phyloP scores from a whole-genome alignment of 1,139 yeast species.

The Lodderomyces margitis region DNA sequence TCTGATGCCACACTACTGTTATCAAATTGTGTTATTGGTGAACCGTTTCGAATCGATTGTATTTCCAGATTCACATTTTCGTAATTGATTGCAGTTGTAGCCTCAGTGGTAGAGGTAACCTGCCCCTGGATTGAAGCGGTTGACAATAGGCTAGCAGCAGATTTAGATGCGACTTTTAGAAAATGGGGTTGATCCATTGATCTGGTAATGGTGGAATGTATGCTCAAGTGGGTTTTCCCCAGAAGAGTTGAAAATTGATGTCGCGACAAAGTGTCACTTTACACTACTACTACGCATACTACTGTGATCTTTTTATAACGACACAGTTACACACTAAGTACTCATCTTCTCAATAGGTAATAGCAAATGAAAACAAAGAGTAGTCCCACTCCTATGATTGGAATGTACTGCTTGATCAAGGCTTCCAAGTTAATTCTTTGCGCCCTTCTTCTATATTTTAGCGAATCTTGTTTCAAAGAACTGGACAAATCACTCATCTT shows the following conservation, averaged over 20 bases:
- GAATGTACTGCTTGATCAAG: slow-evolving; percentile 83
- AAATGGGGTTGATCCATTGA: slow-evolving; percentile 7
- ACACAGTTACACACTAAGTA: no score
- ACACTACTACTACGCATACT: no score
- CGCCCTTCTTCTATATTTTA: slow-evolving; percentile 87
- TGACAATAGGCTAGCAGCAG: slow-evolving; percentile 5
- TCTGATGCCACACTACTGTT: slow-evolving; percentile 9
- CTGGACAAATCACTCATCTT: slow-evolving; percentile 88
- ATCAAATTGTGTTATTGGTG: slow-evolving; percentile 10
- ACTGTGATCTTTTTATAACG: no score
- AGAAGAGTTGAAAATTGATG: no score
- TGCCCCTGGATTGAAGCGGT: background rate
- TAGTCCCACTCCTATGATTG: slow-evolving; percentile 71
- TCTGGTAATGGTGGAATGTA: background rate
- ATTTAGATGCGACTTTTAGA: slow-evolving; percentile 6
- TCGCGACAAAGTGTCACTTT: slow-evolving; percentile 1
- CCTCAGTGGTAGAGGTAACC: slow-evolving; percentile 5
- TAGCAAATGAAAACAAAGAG: slow-evolving; percentile 77
- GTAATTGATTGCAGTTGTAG: slow-evolving; percentile 13
- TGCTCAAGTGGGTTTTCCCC: no score
- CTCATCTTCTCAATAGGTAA: slow-evolving; percentile 63
- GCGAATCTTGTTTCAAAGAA: slow-evolving; percentile 75
- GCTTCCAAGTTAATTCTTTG: slow-evolving; percentile 89
- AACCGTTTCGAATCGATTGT: slow-evolving; percentile 8
- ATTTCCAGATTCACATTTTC: slow-evolving; percentile 13